Evolutionary conservation across 495 filamentous ascomycete species (phyloP), one percentile per base, ranked within the genome.

Genomic region (Delitschia confertaspora): DNA sequence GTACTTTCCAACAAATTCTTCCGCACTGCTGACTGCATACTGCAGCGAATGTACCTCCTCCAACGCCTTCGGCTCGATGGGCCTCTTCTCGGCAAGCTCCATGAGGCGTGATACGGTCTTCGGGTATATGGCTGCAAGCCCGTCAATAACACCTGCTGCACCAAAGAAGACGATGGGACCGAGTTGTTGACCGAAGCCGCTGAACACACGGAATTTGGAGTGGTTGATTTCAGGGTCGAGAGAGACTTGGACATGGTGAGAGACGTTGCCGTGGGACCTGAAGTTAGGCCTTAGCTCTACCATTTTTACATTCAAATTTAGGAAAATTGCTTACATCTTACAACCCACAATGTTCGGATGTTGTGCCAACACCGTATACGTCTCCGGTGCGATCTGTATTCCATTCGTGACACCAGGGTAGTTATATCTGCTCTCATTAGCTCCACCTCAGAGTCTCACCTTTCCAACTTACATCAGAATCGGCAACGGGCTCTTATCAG

Each of bases 361-460:
- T 29, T 53, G 44, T 3, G 53, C 66, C 6, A 63, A 49, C 31
- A 75, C 66, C 10, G 55, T 39, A 5, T 61, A 58, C 0, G 70
- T 74, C 13, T 85, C 69, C 3, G 60, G 56, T 0, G 71, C 57
- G 17, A 85, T 76, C 0, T 69, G 70, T 0, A 86, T 64, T 9
- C 80, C 80, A 46, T 83, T 84, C 58, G 77, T 81, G 9, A 83
- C 79, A 3, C 69, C 78, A 0, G 80, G 80, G 64, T 83, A 83
- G 53, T 85, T 83, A 56, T 84, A 83, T 30, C 53, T 56, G 34
- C 18, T n/a, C 17, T 33, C 22, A 37, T 38, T 33, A 42, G 49
- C 19, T 18, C 22, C 14, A 8, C 9, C 29, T n/a, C 25, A 16
- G 2, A 4, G 13, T 16, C 25, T 14, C 20, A 13, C 6, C 18